These are phyloP conservation scores for Nidula microcarpa DNA, from an alignment of 768 basidiomycete species.

Conservation along the genomic window DNA sequence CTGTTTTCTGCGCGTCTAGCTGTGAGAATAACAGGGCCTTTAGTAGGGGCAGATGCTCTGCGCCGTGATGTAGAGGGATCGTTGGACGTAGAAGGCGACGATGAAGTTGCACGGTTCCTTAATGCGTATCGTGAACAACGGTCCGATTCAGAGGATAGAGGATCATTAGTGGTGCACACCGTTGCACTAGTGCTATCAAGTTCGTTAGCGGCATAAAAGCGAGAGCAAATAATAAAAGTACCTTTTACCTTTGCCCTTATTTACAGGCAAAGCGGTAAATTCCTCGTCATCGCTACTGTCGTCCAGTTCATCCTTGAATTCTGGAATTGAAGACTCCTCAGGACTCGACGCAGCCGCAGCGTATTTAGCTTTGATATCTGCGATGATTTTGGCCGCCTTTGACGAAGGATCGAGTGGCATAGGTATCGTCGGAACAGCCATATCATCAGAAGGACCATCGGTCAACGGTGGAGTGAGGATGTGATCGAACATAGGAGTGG, in stretches of 20 bases:
- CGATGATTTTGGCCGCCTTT: slow-evolving; percentile 59
- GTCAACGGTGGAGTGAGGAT: slow-evolving; percentile 17
- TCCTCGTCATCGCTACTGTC: slow-evolving; percentile 51
- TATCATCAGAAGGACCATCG: slow-evolving; percentile 9
- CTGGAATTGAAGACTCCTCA: slow-evolving; percentile 28
- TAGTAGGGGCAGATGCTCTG: too few relatives aligned
- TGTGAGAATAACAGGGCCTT: too few relatives aligned
- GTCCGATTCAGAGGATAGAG: too few relatives aligned
- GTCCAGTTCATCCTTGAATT: slow-evolving; percentile 41
- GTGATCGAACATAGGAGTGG: not conserved
- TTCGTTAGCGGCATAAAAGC: too few relatives aligned
- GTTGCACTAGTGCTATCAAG: too few relatives aligned
- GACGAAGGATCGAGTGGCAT: slow-evolving; percentile 28
- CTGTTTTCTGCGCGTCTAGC: too few relatives aligned
- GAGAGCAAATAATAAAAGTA: slow-evolving; percentile 2
- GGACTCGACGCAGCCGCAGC: slow-evolving; percentile 52
- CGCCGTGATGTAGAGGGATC: not conserved
- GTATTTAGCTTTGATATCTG: slow-evolving; percentile 54
- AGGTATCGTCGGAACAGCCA: slow-evolving; percentile 23
- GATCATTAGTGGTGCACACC: too few relatives aligned
- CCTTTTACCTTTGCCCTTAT: slow-evolving; percentile 3
- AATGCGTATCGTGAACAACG: slow-evolving; percentile 7
- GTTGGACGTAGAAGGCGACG: slow-evolving; percentile 1
- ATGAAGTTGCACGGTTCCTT: slow-evolving; percentile 7
- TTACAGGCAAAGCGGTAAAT: slow-evolving; percentile 12